Conservation (phyloP, 2,329 filamentous ascomycete species). For the Penicillium decumbens region DNA sequence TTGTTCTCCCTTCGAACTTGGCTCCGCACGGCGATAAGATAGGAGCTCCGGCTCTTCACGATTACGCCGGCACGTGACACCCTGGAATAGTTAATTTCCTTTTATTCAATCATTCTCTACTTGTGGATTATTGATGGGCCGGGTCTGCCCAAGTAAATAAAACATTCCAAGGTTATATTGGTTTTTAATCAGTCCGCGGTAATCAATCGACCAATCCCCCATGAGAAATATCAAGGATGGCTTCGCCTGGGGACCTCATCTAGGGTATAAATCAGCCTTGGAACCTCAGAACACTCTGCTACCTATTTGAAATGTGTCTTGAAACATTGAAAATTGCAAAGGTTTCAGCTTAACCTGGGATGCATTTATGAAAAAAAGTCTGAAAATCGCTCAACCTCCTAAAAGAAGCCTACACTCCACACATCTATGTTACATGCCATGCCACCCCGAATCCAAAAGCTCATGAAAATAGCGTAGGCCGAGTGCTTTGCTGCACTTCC, state of each 20-base stretch:
- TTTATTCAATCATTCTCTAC: background rate
- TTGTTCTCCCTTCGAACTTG: constrained; percentile 13
- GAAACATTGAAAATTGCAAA: background rate
- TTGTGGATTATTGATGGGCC: background rate
- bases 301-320: background rate
- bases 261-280: no score
- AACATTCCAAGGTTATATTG: no score
- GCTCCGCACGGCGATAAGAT: constrained; percentile 28
- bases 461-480: constrained; percentile 34
- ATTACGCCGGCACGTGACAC: background rate
- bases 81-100: no score
- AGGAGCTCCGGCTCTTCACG: constrained; percentile 8
- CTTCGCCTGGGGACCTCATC: no score
- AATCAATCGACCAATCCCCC: no score
- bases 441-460: background rate
- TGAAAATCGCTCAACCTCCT: constrained; percentile 17
- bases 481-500: constrained; percentile 30
- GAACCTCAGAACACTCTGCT: no score
- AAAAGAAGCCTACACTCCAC: constrained; percentile 16
- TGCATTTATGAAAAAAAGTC: background rate
- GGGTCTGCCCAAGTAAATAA: background rate
- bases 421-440: constrained; percentile 19
- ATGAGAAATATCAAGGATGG: no score
- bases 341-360: background rate
- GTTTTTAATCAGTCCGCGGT: no score